Evolutionary conservation across 2,329 filamentous ascomycete species (phyloP), one percentile per base, ranked within the genome.

Genomic region (Hirsutella rhossiliensis): DNA sequence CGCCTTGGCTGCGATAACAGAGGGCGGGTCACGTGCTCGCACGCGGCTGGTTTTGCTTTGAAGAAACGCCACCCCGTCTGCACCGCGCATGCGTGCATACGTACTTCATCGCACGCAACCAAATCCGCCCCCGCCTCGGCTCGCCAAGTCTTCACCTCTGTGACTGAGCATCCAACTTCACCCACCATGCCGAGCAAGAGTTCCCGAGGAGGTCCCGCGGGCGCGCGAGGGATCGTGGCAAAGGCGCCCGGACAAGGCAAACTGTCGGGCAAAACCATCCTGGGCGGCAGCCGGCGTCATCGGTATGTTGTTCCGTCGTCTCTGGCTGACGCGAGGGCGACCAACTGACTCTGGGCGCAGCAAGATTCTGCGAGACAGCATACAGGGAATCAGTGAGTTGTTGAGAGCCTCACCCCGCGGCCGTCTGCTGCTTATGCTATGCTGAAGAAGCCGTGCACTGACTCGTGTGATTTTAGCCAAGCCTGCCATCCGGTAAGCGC

Each of bases 401-500:
- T 13, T 13, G 17, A 23, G 4, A 7, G 7, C 23, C 23, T 23
- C 23, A 23, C 23, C 23, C 23, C 23, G 23, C 23, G 4, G 23
- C 23, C 23, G 23, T 23, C 23, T 23, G 23, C 4, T n/a, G n/a
- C n/a, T n/a, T n/a, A n/a, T n/a, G n/a, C n/a, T 7, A 23, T 7
- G 4, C 23, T 23, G 23, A 23, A 23, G 23, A 23, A 23, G 23
- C 23, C 23, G 23, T 23, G 23, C 23, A 7, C 39, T 40, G 39
- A 40, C 39, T 31, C 23, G 15, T n/a, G 3, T 15, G n/a, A 6
- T 2, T 20, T 15, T 17, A 47, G 45, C 43, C 2, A 19, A n/a
- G 2, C 45, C 45, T 8, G 45, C 34, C 17, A 45, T 47, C 18
- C 36, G 43, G 45, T 47, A 31, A 37, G 34, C 17, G 23, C 5